Evolutionary conservation across 108 stramenopile species (phyloP).

Genomic region (Fistulifera pelliculosa): DNA sequence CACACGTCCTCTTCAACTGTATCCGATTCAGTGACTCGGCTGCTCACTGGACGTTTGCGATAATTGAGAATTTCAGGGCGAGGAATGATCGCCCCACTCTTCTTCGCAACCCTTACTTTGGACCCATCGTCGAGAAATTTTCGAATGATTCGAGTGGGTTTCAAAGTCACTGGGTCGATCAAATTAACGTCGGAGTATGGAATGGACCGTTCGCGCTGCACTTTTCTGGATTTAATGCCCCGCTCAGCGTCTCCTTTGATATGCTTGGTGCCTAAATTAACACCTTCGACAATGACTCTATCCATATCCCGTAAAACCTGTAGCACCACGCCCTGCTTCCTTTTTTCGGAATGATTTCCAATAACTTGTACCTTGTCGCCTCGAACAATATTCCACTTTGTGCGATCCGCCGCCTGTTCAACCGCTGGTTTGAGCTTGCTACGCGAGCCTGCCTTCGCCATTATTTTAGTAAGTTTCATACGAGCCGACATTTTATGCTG

Average conservation of each 20-base stretch:
- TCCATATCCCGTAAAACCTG: conserved; percentile 70
- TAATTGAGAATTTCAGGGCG: conserved; percentile 69
- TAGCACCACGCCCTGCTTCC: conserved; percentile 79
- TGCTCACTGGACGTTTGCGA: conserved; percentile 36
- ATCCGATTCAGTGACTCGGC: conserved; percentile 57
- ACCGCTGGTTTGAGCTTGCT: background rate
- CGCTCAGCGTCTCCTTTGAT: conserved; percentile 64
- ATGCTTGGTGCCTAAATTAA: conserved; percentile 68
- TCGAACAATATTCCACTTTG: conserved; percentile 76
- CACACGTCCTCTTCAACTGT: conserved; percentile 72
- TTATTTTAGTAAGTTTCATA: background rate
- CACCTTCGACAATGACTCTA: conserved; percentile 88
- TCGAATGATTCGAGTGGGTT: conserved; percentile 75
- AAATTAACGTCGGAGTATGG: conserved; percentile 88
- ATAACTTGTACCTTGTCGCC: conserved; percentile 94
- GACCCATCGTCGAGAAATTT: conserved; percentile 86
- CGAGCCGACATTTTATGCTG: conserved; percentile 9
- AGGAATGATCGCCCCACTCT: conserved; percentile 89
- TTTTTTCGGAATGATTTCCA: conserved; percentile 74
- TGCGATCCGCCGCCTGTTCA: background rate
- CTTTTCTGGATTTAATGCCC: conserved; percentile 45
- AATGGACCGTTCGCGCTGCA: conserved; percentile 54
- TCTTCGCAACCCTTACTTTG: conserved; percentile 88
- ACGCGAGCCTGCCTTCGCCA: background rate
- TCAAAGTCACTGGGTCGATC: conserved; percentile 67